phyloP scores from a whole-genome alignment of 164 flowering plant species.

The Kalanchoe fedtschenkoi region DNA sequence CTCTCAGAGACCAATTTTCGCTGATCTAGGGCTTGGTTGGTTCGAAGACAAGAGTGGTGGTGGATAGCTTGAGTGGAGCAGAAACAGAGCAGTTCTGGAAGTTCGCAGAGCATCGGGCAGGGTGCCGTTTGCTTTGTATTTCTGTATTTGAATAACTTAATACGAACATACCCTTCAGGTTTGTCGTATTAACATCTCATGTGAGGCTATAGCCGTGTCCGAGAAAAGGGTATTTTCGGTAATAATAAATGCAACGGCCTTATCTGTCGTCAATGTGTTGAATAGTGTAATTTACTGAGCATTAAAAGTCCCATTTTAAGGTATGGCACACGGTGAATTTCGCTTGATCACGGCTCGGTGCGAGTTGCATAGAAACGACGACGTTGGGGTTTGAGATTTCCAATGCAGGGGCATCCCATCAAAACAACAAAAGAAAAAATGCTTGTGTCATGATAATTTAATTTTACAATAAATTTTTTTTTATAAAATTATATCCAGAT shows the following conservation, averaged over 20 bases:
- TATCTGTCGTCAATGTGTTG: neutral
- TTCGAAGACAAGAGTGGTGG: neutral
- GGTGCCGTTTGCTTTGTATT: slow-evolving; percentile 18
- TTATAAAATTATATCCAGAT: too few species aligned
- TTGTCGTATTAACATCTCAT: neutral
- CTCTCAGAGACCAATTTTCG: neutral
- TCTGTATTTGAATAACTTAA: slow-evolving; percentile 7
- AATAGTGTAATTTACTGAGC: neutral
- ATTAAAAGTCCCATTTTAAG: slow-evolving; percentile 3
- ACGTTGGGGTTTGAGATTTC: neutral
- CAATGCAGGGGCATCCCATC: too few species aligned
- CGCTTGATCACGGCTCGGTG: neutral
- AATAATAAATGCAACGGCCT: neutral
- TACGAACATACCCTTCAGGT: slow-evolving; percentile 12
- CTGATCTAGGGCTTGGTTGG: neutral
- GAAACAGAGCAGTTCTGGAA: slow-evolving; percentile 4
- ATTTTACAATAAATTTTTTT: too few species aligned
- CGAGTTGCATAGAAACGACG: neutral
- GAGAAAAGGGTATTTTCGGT: neutral
- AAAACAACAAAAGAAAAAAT: too few species aligned
- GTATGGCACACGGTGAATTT: neutral
- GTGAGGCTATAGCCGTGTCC: neutral
- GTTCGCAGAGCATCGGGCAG: slow-evolving; percentile 22
- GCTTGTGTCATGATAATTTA: too few species aligned
- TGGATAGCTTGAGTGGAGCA: neutral